Conservation (phyloP, 2,329 filamentous ascomycete species). For the Hypocreales sp. region DNA sequence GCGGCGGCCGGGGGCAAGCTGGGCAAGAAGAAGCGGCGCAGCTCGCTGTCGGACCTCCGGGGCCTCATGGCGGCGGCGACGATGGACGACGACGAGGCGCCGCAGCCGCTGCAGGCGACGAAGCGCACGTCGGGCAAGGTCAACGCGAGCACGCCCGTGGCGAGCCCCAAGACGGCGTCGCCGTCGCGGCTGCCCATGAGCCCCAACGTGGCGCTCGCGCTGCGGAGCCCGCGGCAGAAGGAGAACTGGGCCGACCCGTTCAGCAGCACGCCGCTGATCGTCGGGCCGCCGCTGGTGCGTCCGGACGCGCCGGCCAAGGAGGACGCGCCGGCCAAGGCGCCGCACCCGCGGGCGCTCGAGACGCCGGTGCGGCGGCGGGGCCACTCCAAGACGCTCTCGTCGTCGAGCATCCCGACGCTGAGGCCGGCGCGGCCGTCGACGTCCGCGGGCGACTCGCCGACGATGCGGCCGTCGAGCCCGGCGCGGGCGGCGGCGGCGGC, state of each 20-base stretch:
- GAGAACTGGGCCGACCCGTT: constrained; percentile 17
- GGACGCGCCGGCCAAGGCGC: constrained; percentile 4
- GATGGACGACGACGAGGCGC: constrained; percentile 21
- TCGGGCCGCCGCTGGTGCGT: constrained; percentile 3
- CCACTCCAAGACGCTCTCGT: constrained; percentile 35
- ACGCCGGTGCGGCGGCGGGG: constrained; percentile 12
- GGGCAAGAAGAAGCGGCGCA: constrained; percentile 68
- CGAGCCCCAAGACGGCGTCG: constrained; percentile 26
- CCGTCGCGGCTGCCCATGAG: constrained; percentile 38
- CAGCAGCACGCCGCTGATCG: constrained; percentile 3
- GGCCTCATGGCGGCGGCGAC: constrained; percentile 47
- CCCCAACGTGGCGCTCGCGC: constrained; percentile 21
- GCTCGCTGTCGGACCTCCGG: constrained; percentile 78
- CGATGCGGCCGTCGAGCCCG: constrained; percentile 11
- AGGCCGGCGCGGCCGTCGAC: constrained; percentile 19
- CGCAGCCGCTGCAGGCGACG: constrained; percentile 35
- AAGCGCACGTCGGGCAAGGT: constrained; percentile 40
- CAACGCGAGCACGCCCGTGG: constrained; percentile 14
- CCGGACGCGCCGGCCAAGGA: constrained; percentile 5
- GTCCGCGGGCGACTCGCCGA: constrained; percentile 10
- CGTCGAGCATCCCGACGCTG: constrained; percentile 38
- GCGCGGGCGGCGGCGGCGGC: constrained; percentile 9
- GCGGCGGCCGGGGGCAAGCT: constrained; percentile 11
- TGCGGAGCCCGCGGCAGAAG: constrained; percentile 31
- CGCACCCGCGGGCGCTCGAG: constrained; percentile 5